These are phyloP conservation scores for Scenedesmus sp. DNA, from an alignment of 163 green algal genomes.

Conservation along the genomic window DNA sequence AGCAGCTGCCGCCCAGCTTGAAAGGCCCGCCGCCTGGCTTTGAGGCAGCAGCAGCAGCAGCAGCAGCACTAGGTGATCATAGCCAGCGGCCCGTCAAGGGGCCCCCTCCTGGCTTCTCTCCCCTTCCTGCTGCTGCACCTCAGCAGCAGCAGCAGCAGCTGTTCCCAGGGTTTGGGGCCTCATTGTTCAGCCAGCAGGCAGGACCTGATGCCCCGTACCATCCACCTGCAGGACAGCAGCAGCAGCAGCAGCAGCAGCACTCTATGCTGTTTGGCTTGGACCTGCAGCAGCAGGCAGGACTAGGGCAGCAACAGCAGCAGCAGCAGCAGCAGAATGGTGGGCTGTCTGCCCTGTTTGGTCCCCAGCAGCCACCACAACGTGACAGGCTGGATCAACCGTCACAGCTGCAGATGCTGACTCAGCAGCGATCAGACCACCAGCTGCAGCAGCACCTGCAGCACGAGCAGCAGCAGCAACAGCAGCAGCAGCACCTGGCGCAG, in stretches of 20 bases:
- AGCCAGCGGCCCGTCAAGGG: not conserved
- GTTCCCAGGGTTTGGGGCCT: not conserved
- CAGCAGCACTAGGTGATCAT: not conserved
- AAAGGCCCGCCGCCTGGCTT: not conserved
- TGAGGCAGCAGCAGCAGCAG: conserved; percentile 16
- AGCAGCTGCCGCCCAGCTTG: not conserved
- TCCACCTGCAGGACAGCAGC: conserved; percentile 13
- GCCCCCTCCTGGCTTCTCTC: not conserved
- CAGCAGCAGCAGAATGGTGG: conserved; percentile 13
- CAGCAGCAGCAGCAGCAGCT: conserved; percentile 17
- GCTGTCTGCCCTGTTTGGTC: not conserved
- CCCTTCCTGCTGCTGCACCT: not conserved
- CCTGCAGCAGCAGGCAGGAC: conserved; percentile 6
- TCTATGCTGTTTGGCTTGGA: not conserved
- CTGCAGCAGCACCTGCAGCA: conserved; percentile 19
- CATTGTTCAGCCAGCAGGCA: not conserved
- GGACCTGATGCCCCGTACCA: not conserved
- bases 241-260: not conserved
- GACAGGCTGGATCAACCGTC: not conserved
- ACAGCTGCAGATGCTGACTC: not conserved
- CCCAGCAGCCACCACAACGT: not conserved
- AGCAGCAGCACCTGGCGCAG: conserved; percentile 19
- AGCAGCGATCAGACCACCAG: conserved; percentile 24
- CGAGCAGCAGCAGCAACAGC: conserved; percentile 42
- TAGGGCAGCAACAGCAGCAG: not conserved